Percentiles rank a stretch among this genome's conserved stretches.
Evolutionary conservation across 148 eudicot species (phyloP).

Genomic region (Diospyros lotus): DNA sequence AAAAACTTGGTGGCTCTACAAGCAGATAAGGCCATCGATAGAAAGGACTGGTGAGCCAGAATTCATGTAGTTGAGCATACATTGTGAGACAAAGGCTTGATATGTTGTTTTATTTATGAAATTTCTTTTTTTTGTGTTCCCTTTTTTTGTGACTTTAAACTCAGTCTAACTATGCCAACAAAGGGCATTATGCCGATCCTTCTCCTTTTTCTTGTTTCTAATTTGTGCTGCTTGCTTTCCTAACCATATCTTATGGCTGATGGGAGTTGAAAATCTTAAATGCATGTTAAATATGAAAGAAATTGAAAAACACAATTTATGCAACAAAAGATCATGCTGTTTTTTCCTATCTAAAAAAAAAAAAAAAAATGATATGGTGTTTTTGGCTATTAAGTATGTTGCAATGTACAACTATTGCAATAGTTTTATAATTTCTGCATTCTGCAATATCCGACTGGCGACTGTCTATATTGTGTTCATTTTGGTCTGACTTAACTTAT

Average conservation of each 20-base stretch:
- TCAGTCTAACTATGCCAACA: background rate
- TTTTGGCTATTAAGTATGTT: background rate
- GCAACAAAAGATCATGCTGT: too few species aligned
- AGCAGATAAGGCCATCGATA: too few species aligned
- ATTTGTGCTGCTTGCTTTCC: background rate
- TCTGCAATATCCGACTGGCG: background rate
- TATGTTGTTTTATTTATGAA: too few species aligned
- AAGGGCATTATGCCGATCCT: background rate
- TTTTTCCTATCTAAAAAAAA: too few species aligned
- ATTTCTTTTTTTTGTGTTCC: too few species aligned
- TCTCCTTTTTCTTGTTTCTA: background rate
- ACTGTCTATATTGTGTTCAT: background rate
- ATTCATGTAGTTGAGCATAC: too few species aligned
- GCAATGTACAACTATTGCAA: background rate
- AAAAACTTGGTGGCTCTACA: too few species aligned
- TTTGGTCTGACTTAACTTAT: background rate
- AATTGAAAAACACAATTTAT: background rate
- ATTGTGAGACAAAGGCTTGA: too few species aligned
- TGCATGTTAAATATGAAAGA: background rate
- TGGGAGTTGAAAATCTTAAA: background rate
- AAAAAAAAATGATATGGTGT: too few species aligned
- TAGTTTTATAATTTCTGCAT: background rate
- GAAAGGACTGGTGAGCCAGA: too few species aligned
- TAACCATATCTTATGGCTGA: background rate
- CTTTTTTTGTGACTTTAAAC: too few species aligned